Evolutionary conservation across 2,329 filamentous ascomycete genomes (phyloP).

Genomic region (Arachnomyces sp.): DNA sequence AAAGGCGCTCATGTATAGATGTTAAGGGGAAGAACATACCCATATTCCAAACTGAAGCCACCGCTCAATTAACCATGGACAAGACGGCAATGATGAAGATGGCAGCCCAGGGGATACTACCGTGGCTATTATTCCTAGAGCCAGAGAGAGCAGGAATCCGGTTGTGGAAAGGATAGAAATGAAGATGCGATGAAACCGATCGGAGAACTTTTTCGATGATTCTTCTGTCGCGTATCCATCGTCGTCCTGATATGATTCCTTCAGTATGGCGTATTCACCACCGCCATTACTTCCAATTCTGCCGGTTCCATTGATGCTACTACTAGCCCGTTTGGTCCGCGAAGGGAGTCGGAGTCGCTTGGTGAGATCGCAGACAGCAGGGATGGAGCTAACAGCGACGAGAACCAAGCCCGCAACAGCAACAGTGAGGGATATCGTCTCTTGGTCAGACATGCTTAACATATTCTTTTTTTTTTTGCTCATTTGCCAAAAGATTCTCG

Average conservation of each 20-base stretch:
- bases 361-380: no score
- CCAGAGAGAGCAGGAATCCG: slow-evolving; percentile 51
- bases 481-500: no score
- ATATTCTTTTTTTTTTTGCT: no score
- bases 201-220: slow-evolving; percentile 55
- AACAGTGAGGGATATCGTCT: no score
- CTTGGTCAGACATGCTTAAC: no score
- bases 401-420: no score
- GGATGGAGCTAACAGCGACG: no score
- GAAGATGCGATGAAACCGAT: slow-evolving; percentile 48
- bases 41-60: slow-evolving; percentile 57
- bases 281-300: no score
- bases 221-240: slow-evolving; percentile 63
- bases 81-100: not conserved
- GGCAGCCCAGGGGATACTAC: slow-evolving; percentile 26
- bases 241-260: slow-evolving; percentile 55
- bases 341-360: no score
- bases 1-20: not conserved
- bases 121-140: slow-evolving; percentile 48
- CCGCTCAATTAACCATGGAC: slow-evolving; percentile 39
- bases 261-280: slow-evolving; percentile 16
- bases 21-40: slow-evolving; percentile 38
- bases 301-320: no score
- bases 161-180: slow-evolving; percentile 48
- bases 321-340: no score